A percentile compares a stretch with the other conserved stretches of the same genome.
phyloP scores from a whole-genome alignment of 1,139 yeast species.

The Pichia sp. region DNA sequence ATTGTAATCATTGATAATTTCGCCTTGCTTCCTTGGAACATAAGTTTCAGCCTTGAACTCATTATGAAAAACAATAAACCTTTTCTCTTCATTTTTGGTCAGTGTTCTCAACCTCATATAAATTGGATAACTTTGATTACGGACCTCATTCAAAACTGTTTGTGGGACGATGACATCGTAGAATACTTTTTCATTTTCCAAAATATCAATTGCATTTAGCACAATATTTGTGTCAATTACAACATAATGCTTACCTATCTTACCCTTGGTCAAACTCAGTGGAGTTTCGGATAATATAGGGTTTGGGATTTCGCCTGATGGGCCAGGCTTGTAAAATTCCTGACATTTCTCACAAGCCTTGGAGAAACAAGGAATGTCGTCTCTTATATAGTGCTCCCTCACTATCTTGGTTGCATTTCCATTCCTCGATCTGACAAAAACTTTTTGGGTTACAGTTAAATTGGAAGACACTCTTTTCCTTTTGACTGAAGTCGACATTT shows the following conservation, averaged over 20 bases:
- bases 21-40: constrained; percentile 58
- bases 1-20: constrained; percentile 83
- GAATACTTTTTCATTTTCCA: constrained; percentile 75
- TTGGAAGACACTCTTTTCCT: constrained; percentile 52
- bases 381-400: constrained; percentile 87
- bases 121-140: constrained; percentile 81
- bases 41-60: constrained; percentile 78
- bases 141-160: constrained; percentile 89
- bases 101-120: constrained; percentile 79
- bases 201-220: constrained; percentile 80
- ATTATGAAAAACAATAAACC: constrained; percentile 89
- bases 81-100: constrained; percentile 72
- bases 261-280: constrained; percentile 36
- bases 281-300: constrained; percentile 53
- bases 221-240: constrained; percentile 88
- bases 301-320: constrained; percentile 49
- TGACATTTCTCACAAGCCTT: constrained; percentile 63
- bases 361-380: constrained; percentile 89
- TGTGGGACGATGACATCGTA: constrained; percentile 91
- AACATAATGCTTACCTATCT: constrained; percentile 59
- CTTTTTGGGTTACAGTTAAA: constrained; percentile 78
- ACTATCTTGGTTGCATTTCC: constrained; percentile 91
- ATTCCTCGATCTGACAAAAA: constrained; percentile 82
- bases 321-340: constrained; percentile 50
- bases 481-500: constrained; percentile 18